Evolutionary conservation across 371 early-diverging fungal genomes (phyloP), one percentile per base, ranked within the genome.

Genomic region (Apophysomyces elegans): DNA sequence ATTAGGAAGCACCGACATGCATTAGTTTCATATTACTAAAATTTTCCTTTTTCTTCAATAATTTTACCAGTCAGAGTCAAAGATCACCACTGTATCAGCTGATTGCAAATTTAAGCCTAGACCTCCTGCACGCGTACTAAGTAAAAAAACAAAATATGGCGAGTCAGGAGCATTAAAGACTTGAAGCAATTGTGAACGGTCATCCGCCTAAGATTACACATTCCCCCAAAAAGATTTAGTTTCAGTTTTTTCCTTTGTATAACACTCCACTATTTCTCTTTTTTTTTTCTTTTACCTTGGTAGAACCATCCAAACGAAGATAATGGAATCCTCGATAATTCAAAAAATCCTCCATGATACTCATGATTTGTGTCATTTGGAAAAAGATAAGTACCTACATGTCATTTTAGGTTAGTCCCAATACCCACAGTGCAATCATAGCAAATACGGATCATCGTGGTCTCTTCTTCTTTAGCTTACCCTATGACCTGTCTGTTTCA

Each of bases 41-140:
- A 26, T 26, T 26, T 26, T 26, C 32, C 32, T 26, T 26, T 26
- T 26, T 26, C 32, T 26, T 26, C 32, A 26, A 26, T 26, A 26
- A 26, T 1, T 45, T 71, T 73, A 83, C 88, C 99, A 99, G 79
- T 99, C 99, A 13, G 96, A 95, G 77, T 99, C 99, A 76, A 96
- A 99, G 71, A 99, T 95, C 58, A 99, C 92, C 37, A 99, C 99
- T 0, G 99, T 99, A 79, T 99, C 99, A 7, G 99, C 99, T 2
- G 98, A 91, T 70, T 98, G 98, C 72, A 99, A 76, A 78, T 99
- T 99, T 45, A 99, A 86, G 61, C 99, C 99, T 57, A 99, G 86
- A 57, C 99, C 99, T 77, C 99, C 99, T 58, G 99, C 99, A 57
- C 99, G 86, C 0, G 99, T 99, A 81, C 95, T 94, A 43, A 99